Evolutionary conservation across 768 basidiomycete genomes (phyloP), one percentile per base, ranked within the genome.

Genomic region (Xerocomus spinulosus): DNA sequence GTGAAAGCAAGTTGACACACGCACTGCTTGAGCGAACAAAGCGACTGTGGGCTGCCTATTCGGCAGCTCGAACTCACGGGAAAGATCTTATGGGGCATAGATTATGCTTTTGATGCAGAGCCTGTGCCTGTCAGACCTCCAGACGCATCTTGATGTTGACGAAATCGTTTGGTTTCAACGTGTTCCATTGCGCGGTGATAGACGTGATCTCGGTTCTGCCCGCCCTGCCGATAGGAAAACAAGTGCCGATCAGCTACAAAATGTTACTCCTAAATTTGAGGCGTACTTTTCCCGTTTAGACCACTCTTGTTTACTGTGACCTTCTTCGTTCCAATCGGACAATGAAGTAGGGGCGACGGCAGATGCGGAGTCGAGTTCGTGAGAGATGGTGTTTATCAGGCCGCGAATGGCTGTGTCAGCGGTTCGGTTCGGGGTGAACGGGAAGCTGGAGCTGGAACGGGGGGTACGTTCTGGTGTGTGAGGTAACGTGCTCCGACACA

Each of bases 401-500:
- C 74, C 73, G 56, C 73, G 72, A 57, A 80, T 70, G 15, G 77
- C 70, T 39, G 67, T 66, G 51, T 81, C 77, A 18, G 76, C 76
- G 33, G 76, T 70, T 56, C 83, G 73, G 64, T 82, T 83, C 23
- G 81, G 81, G 39, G 77, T 73, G 64, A 85, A 84, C 0, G 82
- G 84, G 51, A 81, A 82, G 15, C 77, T 75, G 52, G 68, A 67
- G 30, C 68, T 61, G 37, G 70, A 61, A 24, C 81, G 78, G 29
- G 82, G 82, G 28, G 69, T 64, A 42, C 60, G 66, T 60, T 83
- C 76, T 32, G 77, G 74, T 13, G 78, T 79, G 44, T 73, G 69
- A 42, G 72, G 72, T 48, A 85, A 67, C 33, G 71, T 48, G 46
- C 73, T 74, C 56, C 81, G 81, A 63, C 83, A 85, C 49, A 84